Percentiles rank a stretch among this genome's conserved stretches.
phyloP scores from a whole-genome alignment of 2,329 filamentous ascomycete species.

The Trichoderma harzianum region DNA sequence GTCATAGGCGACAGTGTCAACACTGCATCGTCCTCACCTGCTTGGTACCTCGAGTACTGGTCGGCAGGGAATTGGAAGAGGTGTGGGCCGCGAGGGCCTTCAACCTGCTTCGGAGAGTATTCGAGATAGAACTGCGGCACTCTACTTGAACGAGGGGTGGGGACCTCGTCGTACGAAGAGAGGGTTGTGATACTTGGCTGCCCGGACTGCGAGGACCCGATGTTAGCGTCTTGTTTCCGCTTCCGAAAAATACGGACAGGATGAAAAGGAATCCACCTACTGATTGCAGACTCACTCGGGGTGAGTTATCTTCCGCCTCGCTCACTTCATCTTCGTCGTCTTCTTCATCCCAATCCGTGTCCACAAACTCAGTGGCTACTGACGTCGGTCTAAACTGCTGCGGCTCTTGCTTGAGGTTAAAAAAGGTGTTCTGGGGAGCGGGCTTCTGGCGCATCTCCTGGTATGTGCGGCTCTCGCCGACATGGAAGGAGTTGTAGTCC shows the following conservation, averaged over 20 bases:
- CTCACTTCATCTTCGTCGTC: conserved; percentile 47
- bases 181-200: conserved; percentile 80
- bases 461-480: conserved; percentile 39
- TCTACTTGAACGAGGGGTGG: conserved; percentile 68
- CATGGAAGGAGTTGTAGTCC: conserved; percentile 37
- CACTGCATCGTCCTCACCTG: conserved; percentile 45
- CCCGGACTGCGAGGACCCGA: conserved; percentile 49
- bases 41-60: conserved; percentile 20
- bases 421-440: conserved; percentile 55
- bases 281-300: conserved; percentile 66
- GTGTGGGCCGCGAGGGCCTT: conserved; percentile 82
- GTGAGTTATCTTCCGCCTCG: conserved; percentile 63
- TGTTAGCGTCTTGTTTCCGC: not conserved
- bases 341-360: conserved; percentile 68
- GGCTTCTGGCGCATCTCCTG: conserved; percentile 53
- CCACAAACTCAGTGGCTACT: conserved; percentile 72
- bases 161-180: conserved; percentile 80
- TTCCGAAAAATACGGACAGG: not conserved
- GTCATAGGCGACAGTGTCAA: conserved; percentile 73
- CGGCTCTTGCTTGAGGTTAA: conserved; percentile 52
- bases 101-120: conserved; percentile 61
- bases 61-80: conserved; percentile 73
- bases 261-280: conserved; percentile 47
- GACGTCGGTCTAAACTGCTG: conserved; percentile 59
- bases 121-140: conserved; percentile 60